Evolutionary conservation across 257 asterid genomes (phyloP).

Genomic region (Ocimum tenuiflorum): DNA sequence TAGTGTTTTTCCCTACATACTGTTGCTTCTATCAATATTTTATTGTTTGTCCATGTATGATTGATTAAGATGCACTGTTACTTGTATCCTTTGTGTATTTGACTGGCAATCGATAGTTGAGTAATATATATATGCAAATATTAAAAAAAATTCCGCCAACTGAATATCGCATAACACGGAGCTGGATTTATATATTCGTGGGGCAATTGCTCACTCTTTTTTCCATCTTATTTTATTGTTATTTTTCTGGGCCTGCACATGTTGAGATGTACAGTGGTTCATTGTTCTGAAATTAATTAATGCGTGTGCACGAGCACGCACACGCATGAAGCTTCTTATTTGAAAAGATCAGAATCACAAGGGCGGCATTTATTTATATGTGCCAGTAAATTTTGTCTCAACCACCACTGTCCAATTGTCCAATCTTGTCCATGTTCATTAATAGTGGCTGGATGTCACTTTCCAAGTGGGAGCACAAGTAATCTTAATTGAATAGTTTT

Average conservation of each 20-base stretch:
- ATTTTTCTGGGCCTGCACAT: background rate
- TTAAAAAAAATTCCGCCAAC: constrained; percentile 4
- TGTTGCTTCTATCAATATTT: background rate
- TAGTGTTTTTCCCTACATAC: no score
- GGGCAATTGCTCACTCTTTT: background rate
- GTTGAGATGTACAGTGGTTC: background rate
- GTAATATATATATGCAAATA: background rate
- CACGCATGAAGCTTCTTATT: background rate
- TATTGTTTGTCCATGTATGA: background rate
- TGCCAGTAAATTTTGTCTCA: constrained; percentile 2
- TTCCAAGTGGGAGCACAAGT: background rate
- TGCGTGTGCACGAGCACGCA: background rate
- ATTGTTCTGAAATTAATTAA: background rate
- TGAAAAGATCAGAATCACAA: background rate
- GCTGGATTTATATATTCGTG: constrained; percentile 11
- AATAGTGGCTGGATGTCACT: constrained; percentile 6
- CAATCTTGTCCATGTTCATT: constrained; percentile 12
- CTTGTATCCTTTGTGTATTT: background rate
- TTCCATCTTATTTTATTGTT: background rate
- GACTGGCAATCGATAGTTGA: no score
- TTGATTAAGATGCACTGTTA: background rate
- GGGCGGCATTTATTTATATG: background rate
- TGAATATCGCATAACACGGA: background rate
- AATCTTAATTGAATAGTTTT: background rate
- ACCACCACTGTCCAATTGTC: background rate